Evolutionary conservation across 2,329 filamentous ascomycete species (phyloP).

Genomic region (Botrytis medusae): DNA sequence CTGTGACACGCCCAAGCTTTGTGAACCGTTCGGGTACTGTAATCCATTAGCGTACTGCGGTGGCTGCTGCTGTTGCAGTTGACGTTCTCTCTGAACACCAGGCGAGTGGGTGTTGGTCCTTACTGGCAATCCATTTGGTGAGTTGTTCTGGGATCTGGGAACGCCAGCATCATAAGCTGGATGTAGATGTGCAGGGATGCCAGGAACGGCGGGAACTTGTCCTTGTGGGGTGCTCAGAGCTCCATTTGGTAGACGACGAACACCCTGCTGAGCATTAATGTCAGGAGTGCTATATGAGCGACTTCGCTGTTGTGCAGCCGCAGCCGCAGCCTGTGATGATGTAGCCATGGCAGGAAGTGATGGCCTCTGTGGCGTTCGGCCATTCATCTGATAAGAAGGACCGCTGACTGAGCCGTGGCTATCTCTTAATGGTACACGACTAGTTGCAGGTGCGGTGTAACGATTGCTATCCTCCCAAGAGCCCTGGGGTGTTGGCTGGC

Average conservation of each 20-base stretch:
- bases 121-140: constrained; percentile 68
- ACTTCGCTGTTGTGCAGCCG: constrained; percentile 62
- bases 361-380: constrained; percentile 70
- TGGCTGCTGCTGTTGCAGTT: constrained; percentile 43
- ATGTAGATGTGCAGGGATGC: constrained; percentile 70
- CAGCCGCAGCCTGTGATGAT: constrained; percentile 45
- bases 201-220: constrained; percentile 68
- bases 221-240: constrained; percentile 42
- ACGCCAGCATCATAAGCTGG: constrained; percentile 60
- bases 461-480: constrained; percentile 72
- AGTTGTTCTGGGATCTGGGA: constrained; percentile 78
- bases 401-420: constrained; percentile 59
- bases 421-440: constrained; percentile 76
- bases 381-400: constrained; percentile 56
- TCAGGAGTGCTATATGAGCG: constrained; percentile 95
- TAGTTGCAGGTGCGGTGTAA: constrained; percentile 86
- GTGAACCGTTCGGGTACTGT: constrained; percentile 37
- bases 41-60: constrained; percentile 38
- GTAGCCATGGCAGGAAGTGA: constrained; percentile 73
- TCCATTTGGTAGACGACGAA: constrained; percentile 52
- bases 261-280: constrained; percentile 67
- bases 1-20: constrained; percentile 17
- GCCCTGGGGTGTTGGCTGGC: constrained; percentile 67
- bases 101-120: constrained; percentile 72
- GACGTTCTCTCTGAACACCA: constrained; percentile 61